These are phyloP conservation scores for Chalciporus sphaerocephalus DNA, from an alignment of 768 basidiomycete genomes.

Conservation along the genomic window DNA sequence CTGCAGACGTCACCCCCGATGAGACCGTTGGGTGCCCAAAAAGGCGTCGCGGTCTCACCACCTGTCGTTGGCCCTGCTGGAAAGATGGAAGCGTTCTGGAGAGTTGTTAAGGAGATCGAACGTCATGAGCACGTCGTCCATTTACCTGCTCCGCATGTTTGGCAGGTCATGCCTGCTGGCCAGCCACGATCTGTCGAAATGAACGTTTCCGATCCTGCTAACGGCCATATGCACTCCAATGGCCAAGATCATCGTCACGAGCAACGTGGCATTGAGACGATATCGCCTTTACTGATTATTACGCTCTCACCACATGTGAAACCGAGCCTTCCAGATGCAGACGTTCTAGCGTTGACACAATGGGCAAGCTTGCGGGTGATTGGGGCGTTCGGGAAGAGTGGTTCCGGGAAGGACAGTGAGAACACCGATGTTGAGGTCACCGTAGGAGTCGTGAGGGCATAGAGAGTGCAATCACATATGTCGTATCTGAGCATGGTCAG, in stretches of 20 bases:
- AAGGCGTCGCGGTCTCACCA: constrained; percentile 10
- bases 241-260: constrained; percentile 16
- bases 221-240: constrained; percentile 3
- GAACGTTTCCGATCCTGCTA: not conserved
- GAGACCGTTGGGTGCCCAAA: constrained; percentile 6
- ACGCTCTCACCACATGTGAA: constrained; percentile 78
- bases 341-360: constrained; percentile 64
- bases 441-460: constrained; percentile 67
- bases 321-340: constrained; percentile 60
- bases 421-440: constrained; percentile 58
- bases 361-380: constrained; percentile 73
- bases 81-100: constrained; percentile 77
- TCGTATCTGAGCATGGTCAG: no score
- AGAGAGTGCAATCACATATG: no score
- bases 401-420: constrained; percentile 26
- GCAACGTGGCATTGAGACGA: not conserved
- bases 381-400: constrained; percentile 43
- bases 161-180: constrained; percentile 66
- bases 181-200: constrained; percentile 17
- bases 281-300: constrained; percentile 54
- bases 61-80: constrained; percentile 35
- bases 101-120: constrained; percentile 84
- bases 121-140: constrained; percentile 80
- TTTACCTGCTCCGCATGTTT: constrained; percentile 81
- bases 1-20: constrained; percentile 80